Conservation (phyloP, 352 stramenopile species). For the Pythium phragmitis region DNA sequence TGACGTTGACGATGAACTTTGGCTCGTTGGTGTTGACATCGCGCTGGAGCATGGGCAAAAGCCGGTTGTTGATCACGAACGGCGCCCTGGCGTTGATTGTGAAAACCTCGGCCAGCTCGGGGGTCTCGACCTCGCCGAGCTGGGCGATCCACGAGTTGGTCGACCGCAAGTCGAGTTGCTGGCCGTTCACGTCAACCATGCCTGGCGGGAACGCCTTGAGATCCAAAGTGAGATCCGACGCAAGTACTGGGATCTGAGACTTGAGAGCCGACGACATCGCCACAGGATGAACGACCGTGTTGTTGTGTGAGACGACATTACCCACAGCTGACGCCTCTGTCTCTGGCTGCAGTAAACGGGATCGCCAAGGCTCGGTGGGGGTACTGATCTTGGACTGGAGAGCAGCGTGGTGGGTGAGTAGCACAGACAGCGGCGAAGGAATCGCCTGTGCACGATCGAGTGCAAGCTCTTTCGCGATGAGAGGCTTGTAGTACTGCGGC, state of each 20-base stretch:
- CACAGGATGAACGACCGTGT: slow-evolving; percentile 7
- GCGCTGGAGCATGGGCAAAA: slow-evolving; percentile 88
- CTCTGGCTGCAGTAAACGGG: not conserved
- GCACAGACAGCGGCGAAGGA: slow-evolving; percentile 1
- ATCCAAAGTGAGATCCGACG: slow-evolving; percentile 48
- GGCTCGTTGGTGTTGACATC: slow-evolving; percentile 31
- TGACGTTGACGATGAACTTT: slow-evolving; percentile 93
- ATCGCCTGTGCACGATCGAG: slow-evolving; percentile 16
- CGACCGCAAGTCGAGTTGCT: slow-evolving; percentile 93
- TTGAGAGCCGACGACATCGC: slow-evolving; percentile 56
- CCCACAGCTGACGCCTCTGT: not conserved
- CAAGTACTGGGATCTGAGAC: slow-evolving; percentile 76
- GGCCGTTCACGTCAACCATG: slow-evolving; percentile 92
- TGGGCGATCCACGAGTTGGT: slow-evolving; percentile 95
- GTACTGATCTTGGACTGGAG: not conserved
- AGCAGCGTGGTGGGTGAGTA: slow-evolving; percentile 46
- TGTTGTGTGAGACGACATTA: not conserved
- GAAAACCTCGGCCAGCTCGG: slow-evolving; percentile 86
- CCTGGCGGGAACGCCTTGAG: slow-evolving; percentile 51
- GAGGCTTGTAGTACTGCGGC: slow-evolving; percentile 92
- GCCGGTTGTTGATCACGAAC: slow-evolving; percentile 95
- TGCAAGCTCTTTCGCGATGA: slow-evolving; percentile 69
- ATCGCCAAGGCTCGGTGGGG: not conserved
- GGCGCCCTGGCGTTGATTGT: slow-evolving; percentile 95
- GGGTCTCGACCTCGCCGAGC: slow-evolving; percentile 90